Base-by-base conservation (phyloP, 2,329 filamentous ascomycete genomes). In the Ilyonectria sp. region DNA sequence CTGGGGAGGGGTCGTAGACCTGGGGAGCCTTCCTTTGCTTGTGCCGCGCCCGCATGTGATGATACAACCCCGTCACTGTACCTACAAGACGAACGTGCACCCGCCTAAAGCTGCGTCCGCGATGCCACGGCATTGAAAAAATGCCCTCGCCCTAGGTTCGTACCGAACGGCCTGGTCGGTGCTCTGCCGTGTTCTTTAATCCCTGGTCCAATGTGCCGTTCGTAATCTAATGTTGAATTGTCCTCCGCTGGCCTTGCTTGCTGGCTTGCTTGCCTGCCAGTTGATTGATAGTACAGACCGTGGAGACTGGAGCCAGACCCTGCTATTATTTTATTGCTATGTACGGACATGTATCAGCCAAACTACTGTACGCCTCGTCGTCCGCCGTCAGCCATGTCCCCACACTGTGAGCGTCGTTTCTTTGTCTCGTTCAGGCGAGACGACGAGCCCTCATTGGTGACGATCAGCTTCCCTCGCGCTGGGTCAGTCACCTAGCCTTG, bases 51-150 rank as follows among this genome's bases (percentile, higher is more conserved):
- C 44, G 62, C 66, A 68, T 65, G 57, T 65, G 62, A 68, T 59
- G 53, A 55, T 62, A 49, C 62, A 55, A 46, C 61, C 56, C 55
- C 47, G 33, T 65, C 65, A 49, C 49, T 23, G 40, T 37, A 40
- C 49, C 26, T 40, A 56, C 23, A 23, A 43, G 15, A 33, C 35
- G 49, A 50, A 23, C 55, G 63, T 65, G 52, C 63, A 44, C 52
- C 52, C 44, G 63, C 52, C 52, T 46, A 44, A 35, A 47, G 37
- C 52, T 61, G 15, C 23, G 62, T 59, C 55, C 55, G 40, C 63
- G 57, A 66, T 66, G 63, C 63, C 63, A 66, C 63, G 63, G 63
- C 63, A 66, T 66, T 61, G 58, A 57, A 29, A 61, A 61, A 65
- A 49, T 55, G 49, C 10, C 56, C 49, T 65, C 49, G 49, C 62